A percentile compares a stretch with the other conserved stretches of the same genome.
Conservation (phyloP, 1,139 yeast species). For the Yamadazyma atmosphaerica region DNA sequence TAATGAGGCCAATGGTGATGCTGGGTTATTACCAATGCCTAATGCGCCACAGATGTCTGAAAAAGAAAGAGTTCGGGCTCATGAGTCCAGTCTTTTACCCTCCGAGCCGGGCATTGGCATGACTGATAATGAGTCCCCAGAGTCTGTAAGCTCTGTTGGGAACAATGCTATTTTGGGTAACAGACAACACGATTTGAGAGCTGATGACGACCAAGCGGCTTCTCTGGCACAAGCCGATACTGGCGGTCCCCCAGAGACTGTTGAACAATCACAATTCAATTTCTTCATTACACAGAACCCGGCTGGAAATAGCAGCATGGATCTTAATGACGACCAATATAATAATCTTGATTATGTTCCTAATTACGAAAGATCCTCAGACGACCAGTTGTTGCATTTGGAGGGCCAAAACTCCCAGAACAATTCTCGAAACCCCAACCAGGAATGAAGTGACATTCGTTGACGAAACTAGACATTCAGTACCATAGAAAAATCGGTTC, state of each 20-base stretch:
- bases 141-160: constrained; percentile 15
- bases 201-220: neutral
- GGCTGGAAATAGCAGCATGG: constrained; percentile 2
- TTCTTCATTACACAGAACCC: constrained; percentile 18
- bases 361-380: constrained; percentile 30
- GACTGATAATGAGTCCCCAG: constrained; percentile 22
- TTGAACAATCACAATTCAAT: constrained; percentile 4
- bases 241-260: neutral
- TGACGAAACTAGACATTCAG: too few relatives aligned
- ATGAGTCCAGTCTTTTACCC: constrained; percentile 60
- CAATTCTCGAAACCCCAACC: neutral
- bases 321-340: constrained; percentile 20
- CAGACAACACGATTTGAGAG: neutral
- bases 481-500: too few relatives aligned
- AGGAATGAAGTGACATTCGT: neutral
- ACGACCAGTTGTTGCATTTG: constrained; percentile 24
- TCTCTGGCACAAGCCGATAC: constrained; percentile 1
- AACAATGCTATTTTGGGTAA: constrained; percentile 7
- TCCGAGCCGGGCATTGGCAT: constrained; percentile 50
- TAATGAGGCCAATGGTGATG: constrained; percentile 17
- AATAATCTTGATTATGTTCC: constrained; percentile 40
- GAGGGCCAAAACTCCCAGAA: constrained; percentile 2
- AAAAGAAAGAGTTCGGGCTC: constrained; percentile 53
- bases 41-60: constrained; percentile 35
- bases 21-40: constrained; percentile 20